A percentile compares a stretch with the other conserved stretches of the same genome.
These are phyloP conservation scores for Naganishia antarctica DNA, from an alignment of 768 basidiomycete genomes.

Conservation along the genomic window DNA sequence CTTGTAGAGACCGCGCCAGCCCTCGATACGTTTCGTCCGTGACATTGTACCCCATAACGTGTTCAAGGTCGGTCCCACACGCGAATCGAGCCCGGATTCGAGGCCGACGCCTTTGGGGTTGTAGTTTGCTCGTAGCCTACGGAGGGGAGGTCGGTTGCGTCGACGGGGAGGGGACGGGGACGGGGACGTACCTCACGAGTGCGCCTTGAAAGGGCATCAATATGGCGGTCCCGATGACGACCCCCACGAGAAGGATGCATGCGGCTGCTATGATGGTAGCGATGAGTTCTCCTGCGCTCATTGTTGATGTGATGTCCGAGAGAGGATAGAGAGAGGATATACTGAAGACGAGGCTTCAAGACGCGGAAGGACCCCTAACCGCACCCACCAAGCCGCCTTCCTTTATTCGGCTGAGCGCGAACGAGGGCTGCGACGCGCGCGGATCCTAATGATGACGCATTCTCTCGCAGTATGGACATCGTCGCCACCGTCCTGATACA, in stretches of 20 bases:
- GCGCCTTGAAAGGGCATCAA: constrained; percentile 49
- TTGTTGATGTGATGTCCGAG: not conserved
- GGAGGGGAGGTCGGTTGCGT: not conserved
- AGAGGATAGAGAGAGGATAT: not conserved
- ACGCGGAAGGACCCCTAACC: no score
- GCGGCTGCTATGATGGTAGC: constrained; percentile 44
- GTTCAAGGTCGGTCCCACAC: constrained; percentile 47
- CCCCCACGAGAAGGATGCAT: constrained; percentile 37
- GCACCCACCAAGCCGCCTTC: no score
- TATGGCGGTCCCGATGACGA: constrained; percentile 40
- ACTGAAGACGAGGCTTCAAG: no score
- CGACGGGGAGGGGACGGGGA: not conserved
- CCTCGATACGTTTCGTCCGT: constrained; percentile 47
- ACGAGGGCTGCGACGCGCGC: no score
- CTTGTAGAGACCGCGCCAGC: constrained; percentile 48
- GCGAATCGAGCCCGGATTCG: constrained; percentile 42
- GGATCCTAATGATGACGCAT: no score
- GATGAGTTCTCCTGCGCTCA: constrained; percentile 34
- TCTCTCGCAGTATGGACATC: no score
- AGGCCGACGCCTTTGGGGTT: constrained; percentile 47
- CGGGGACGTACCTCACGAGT: constrained; percentile 31
- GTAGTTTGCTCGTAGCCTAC: constrained; percentile 45
- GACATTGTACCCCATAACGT: constrained; percentile 41
- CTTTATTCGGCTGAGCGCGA: no score
- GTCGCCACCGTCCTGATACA: no score